Conservation (phyloP, 2,329 filamentous ascomycete genomes). For the Neofusicoccum sp. region DNA sequence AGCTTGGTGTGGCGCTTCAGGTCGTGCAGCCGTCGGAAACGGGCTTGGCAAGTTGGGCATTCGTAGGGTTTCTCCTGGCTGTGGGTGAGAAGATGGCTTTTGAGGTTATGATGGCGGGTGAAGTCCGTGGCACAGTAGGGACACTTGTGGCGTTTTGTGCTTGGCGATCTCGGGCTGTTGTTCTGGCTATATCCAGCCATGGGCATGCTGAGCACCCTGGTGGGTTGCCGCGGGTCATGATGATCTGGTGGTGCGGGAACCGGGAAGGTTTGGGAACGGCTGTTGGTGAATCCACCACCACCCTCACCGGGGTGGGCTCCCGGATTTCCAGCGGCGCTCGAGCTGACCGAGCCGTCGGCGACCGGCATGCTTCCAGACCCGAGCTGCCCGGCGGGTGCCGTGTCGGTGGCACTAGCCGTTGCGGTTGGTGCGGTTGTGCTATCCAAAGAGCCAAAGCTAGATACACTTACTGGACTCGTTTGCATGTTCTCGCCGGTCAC, state of each 20-base stretch:
- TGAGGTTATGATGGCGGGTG: constrained; percentile 94
- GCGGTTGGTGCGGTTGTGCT: constrained; percentile 45
- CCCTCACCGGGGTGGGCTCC: constrained; percentile 29
- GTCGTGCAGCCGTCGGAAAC: constrained; percentile 90
- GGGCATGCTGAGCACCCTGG: constrained; percentile 60
- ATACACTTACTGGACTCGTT: constrained; percentile 53
- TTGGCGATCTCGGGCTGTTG: constrained; percentile 65
- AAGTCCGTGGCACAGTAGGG: constrained; percentile 96
- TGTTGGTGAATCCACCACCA: constrained; percentile 36
- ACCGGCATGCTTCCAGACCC: constrained; percentile 45
- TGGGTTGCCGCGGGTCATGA: constrained; percentile 49
- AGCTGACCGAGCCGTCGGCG: constrained; percentile 37
- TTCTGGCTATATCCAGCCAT: constrained; percentile 55
- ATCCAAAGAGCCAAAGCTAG: constrained; percentile 55
- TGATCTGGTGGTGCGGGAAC: constrained; percentile 53
- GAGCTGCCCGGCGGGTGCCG: constrained; percentile 48
- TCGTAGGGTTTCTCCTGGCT: constrained; percentile 98
- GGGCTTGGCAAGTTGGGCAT: constrained; percentile 87
- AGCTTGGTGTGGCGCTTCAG: constrained; percentile 95
- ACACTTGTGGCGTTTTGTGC: constrained; percentile 90
- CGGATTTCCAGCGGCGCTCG: constrained; percentile 1
- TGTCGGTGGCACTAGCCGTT: constrained; percentile 47
- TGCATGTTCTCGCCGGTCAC: constrained; percentile 48
- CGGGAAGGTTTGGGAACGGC: constrained; percentile 64
- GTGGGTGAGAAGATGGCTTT: constrained; percentile 94